Base-by-base conservation (phyloP, 768 basidiomycete genomes). In the Artomyces pyxidatus region DNA sequence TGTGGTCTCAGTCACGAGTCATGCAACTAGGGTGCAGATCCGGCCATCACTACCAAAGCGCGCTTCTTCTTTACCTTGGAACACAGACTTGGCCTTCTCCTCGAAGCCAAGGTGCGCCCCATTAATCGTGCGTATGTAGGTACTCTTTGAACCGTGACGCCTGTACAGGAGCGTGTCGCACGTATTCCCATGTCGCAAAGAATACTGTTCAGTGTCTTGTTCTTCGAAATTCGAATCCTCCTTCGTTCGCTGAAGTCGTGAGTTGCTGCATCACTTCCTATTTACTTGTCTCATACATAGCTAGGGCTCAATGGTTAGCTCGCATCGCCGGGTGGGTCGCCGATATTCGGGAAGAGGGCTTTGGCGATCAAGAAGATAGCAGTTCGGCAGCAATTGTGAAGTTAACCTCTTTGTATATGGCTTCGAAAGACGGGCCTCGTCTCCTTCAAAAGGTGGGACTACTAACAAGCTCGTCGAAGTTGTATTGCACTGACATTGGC, bases 221-320 rank as follows among this genome's bases (percentile, higher is more conserved):
- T 88, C 44, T 70, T 77, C 2, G 81, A 86, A 58, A 74, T 85
- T 29, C 68, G 87, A 45, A 64, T 85, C 5, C 57, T 83, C 6
- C 81, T 78, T 1, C 71, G 77, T 42, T 85, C 84, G 0, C 60
- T 82, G 23, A 85, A 82, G 62, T 62, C 72, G 84, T 86, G 63
- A 37, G 79, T 57, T 1, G 23, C 23, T 6, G 28, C 4, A 14
- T 17, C 19, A 19, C 16, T 14, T 27, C 6, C 41, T 3, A 17
- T 1, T 14, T 12, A 11, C 40, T 49, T 23, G 12, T 22, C 48
- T 22, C 14, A 39, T 10, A 12, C 19, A 59, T 53, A 4, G 57
- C 48, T 45, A 75, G 76, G 42, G 69, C 71, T n/a, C 48, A 68
- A 4, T 81, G 77, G 77, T 57, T 81, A 30, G 40, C 66, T 12